Percentiles rank a stretch among this genome's conserved stretches.
Conservation (phyloP, 495 filamentous ascomycete species). For the Lophiostoma macrostomum region DNA sequence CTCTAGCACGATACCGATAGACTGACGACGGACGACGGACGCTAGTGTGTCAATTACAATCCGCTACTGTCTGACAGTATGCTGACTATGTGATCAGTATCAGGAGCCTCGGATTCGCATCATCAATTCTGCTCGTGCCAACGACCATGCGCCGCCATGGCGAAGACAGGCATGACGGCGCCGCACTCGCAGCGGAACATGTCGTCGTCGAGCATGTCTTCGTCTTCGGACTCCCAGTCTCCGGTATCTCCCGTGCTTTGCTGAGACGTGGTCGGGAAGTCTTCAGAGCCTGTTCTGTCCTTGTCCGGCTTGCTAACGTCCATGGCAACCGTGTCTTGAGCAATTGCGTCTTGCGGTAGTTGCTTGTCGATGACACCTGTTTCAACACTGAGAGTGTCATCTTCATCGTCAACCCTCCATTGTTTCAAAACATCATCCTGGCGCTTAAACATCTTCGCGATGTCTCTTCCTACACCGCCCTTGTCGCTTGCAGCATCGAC, state of each 20-base stretch:
- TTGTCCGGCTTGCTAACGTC: not conserved
- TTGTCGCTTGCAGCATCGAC: constrained; percentile 52
- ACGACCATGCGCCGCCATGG: constrained; percentile 65
- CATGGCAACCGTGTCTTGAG: not conserved
- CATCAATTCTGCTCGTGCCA: too few species aligned
- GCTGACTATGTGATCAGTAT: too few species aligned
- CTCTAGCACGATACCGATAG: too few species aligned
- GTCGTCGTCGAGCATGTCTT: constrained; percentile 36
- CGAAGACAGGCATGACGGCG: constrained; percentile 66
- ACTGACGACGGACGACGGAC: too few species aligned
- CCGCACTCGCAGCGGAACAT: constrained; percentile 58
- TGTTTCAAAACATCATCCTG: constrained; percentile 64
- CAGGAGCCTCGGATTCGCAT: too few species aligned
- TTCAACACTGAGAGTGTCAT: constrained; percentile 3
- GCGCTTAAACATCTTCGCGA: constrained; percentile 44
- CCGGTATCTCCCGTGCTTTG: constrained; percentile 33
- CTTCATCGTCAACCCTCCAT: constrained; percentile 56
- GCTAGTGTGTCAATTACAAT: too few species aligned
- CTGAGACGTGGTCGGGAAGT: constrained; percentile 26
- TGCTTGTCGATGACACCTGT: too few species aligned
- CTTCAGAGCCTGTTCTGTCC: constrained; percentile 18
- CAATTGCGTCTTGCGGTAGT: not conserved
- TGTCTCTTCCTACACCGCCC: constrained; percentile 41
- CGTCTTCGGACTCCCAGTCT: constrained; percentile 50
- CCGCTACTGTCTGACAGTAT: too few species aligned